Base-by-base conservation (phyloP, 257 asterid genomes). In the Penstemon davidsonii region DNA sequence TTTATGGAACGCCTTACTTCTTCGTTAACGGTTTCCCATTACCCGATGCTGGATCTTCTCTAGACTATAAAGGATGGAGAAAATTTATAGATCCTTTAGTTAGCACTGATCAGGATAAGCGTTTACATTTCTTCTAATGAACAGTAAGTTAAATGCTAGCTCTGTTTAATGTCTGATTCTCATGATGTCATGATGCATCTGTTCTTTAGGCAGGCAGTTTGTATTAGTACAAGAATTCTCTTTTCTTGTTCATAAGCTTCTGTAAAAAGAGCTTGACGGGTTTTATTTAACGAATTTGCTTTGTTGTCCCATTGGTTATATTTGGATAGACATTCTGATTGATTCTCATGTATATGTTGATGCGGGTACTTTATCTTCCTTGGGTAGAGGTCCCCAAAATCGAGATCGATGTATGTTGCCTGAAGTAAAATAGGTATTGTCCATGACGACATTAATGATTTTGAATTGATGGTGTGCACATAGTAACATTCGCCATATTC, bases 11-110 rank as follows among this genome's bases (percentile, higher is more conserved):
- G 0, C 99, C 99, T 0, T 79, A 36, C 78, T 94, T 94, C 88
- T 94, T 91, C 11, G 88, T 91, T 8, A 94, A 94, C 15, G 99
- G 99, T 37, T 87, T 91, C 66, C 95, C 93, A 0, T 79, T 91
- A 73, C 86, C 96, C 0, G 87, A 88, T n/a, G 84, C 86, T 0
- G 99, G 91, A 8, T 84, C 95, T 8, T 64, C 96, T n/a, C 18
- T 86, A 0, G 68, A 73, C 71, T 81, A 75, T 50, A 33, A 66
- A 15, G 84, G 72, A 61, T 94, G 99, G 97, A 83, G 72, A 74
- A 3, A 70, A 18, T 73, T 82, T 12, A 41, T 94, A 7, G 96
- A 88, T 57, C 93, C 95, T 45, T 63, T 94, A 66, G 73, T 88
- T 5, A 55, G 51, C 63, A 61, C 79, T 61, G 13, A 75, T 15